A percentile compares a stretch with the other conserved stretches of the same genome.
Conservation (phyloP, 768 basidiomycete species). For the Calocera cornea region DNA sequence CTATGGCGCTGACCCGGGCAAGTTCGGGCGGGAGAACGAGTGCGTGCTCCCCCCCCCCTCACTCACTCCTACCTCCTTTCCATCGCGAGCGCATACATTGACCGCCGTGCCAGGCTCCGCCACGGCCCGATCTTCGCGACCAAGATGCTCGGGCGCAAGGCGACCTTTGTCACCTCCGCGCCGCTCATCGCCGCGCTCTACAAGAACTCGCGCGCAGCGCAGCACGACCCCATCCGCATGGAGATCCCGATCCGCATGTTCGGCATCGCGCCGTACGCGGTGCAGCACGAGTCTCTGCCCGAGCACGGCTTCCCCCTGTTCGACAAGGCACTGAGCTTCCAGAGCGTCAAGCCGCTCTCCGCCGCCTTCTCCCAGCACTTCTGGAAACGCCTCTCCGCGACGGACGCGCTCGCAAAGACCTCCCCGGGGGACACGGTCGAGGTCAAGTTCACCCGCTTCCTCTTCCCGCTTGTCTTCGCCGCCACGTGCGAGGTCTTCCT, state of each 20-base stretch:
- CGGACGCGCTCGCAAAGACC: background rate
- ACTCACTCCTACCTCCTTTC: background rate
- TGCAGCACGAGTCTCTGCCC: background rate
- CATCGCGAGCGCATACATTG: background rate
- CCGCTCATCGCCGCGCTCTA: background rate
- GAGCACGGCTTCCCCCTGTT: background rate
- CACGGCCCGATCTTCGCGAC: background rate
- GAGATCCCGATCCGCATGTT: slow-evolving; percentile 1
- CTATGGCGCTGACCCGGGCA: background rate
- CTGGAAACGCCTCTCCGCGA: slow-evolving; percentile 1
- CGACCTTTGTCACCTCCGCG: background rate
- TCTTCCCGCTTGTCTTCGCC: background rate
- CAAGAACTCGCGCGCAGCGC: background rate
- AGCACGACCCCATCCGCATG: background rate
- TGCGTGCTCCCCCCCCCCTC: background rate
- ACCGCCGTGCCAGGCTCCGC: background rate
- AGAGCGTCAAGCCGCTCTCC: background rate
- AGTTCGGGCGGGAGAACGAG: background rate
- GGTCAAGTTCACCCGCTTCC: background rate
- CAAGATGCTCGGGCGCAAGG: slow-evolving; percentile 1
- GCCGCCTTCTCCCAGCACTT: background rate
- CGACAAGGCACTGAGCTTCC: background rate
- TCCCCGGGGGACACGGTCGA: background rate
- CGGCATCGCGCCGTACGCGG: background rate
- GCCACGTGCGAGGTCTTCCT: slow-evolving; percentile 3